Evolutionary conservation across 805 yeast species (phyloP).

Genomic region (Sugiyamaella lignohabitans): DNA sequence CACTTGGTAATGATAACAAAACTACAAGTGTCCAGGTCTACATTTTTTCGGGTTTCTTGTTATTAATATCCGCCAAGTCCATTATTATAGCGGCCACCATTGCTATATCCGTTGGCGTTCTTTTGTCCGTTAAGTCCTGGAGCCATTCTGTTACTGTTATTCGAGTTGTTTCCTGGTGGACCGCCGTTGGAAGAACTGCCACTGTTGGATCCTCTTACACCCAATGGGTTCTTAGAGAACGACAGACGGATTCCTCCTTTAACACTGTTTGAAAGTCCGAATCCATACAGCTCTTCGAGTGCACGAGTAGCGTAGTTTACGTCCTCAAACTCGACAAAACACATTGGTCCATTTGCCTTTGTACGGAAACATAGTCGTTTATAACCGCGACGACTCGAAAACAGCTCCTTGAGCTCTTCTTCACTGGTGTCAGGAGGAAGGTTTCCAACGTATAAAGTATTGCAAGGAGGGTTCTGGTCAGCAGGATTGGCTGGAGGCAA

Average conservation of each 20-base stretch:
- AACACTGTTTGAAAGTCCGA: conserved; percentile 77
- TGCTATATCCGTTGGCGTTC: not conserved
- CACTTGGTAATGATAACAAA: not conserved
- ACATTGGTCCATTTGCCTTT: conserved; percentile 90
- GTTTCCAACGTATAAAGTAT: conserved; percentile 93
- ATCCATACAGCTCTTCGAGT: conserved; percentile 86
- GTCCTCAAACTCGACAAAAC: conserved; percentile 98
- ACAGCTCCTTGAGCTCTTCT: conserved; percentile 78
- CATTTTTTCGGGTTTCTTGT: no score
- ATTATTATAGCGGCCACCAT: no score
- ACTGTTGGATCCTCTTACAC: conserved; percentile 64
- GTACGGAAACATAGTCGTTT: conserved; percentile 88
- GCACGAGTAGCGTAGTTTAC: conserved; percentile 91
- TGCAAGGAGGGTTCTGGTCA: conserved; percentile 98
- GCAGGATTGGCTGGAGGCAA: conserved; percentile 81
- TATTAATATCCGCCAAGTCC: no score
- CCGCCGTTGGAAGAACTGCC: conserved; percentile 7
- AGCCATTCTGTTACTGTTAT: no score
- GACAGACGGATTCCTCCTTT: conserved; percentile 95
- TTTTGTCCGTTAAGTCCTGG: not conserved
- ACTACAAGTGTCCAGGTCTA: no score
- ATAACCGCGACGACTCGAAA: conserved; percentile 86
- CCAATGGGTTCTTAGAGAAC: conserved; percentile 93
- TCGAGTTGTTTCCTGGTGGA: conserved; percentile 5
- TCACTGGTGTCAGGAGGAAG: conserved; percentile 96